These are phyloP conservation scores for Alternaria atra DNA, from an alignment of 2,329 filamentous ascomycete genomes.

Conservation along the genomic window DNA sequence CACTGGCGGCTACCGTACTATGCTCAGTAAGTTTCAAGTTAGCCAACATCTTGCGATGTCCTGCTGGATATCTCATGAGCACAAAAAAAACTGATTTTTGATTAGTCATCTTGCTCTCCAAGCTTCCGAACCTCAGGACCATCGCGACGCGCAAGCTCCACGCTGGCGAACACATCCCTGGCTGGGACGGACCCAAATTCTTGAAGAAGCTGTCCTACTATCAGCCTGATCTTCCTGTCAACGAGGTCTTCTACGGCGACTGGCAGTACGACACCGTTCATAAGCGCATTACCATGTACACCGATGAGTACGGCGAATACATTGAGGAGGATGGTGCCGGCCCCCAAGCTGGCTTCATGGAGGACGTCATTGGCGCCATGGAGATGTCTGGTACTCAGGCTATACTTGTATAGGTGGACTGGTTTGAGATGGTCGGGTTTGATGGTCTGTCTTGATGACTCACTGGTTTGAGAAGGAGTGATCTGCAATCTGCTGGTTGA, in stretches of 20 bases:
- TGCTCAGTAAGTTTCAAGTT: slow-evolving; percentile 12
- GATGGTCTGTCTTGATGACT: not conserved
- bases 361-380: slow-evolving; percentile 26
- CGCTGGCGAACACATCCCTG: slow-evolving; percentile 26
- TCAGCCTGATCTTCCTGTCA: slow-evolving; percentile 9
- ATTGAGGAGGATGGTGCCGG: slow-evolving; percentile 17
- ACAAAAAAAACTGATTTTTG: not conserved
- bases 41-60: not conserved
- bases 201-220: slow-evolving; percentile 27
- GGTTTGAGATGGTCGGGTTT: not conserved
- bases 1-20: slow-evolving; percentile 21
- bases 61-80: not conserved
- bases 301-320: slow-evolving; percentile 28
- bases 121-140: slow-evolving; percentile 16
- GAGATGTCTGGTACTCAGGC: not conserved
- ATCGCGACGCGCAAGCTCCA: slow-evolving; percentile 25
- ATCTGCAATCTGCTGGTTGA: not conserved
- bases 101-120: slow-evolving; percentile 5
- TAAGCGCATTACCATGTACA: slow-evolving; percentile 17
- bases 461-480: not conserved
- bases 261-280: slow-evolving; percentile 32
- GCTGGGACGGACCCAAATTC: slow-evolving; percentile 11
- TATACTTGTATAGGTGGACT: not conserved
- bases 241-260: slow-evolving; percentile 27
- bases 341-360: slow-evolving; percentile 22